Percentiles rank a stretch among this genome's conserved stretches.
phyloP scores from a whole-genome alignment of 441 rosid genomes.

The Jatropha multifida region DNA sequence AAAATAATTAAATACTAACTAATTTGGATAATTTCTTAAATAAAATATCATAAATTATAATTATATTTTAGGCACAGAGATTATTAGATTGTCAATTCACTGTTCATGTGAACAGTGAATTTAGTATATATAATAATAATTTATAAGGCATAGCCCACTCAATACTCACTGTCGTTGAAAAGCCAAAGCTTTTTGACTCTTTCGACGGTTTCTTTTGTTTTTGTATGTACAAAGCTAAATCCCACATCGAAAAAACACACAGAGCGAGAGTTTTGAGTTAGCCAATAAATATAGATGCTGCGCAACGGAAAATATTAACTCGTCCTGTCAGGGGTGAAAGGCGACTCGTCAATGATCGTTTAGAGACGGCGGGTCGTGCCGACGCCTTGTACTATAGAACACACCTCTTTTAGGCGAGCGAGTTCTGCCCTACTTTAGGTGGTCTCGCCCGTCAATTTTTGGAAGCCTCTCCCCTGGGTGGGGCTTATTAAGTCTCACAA shows the following conservation, averaged over 20 bases:
- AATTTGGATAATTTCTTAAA: no score
- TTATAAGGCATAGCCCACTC: no score
- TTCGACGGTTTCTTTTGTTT: no score
- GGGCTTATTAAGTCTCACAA: slow-evolving; percentile 5
- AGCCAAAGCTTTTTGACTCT: no score
- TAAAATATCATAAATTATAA: no score
- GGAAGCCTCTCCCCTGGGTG: slow-evolving; percentile 48
- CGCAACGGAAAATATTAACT: fast-evolving
- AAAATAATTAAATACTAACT: no score
- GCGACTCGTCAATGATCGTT: slow-evolving; percentile 75
- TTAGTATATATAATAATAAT: no score
- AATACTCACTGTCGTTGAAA: no score
- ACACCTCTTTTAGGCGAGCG: slow-evolving; percentile 46
- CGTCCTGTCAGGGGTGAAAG: slow-evolving; percentile 80
- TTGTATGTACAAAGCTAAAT: not conserved
- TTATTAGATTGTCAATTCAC: no score
- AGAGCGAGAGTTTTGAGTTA: not conserved
- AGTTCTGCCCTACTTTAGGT: slow-evolving; percentile 51
- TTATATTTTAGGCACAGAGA: no score
- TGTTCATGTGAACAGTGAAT: no score
- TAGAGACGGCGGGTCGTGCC: slow-evolving; percentile 85
- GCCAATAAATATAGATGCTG: not conserved
- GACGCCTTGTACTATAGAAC: slow-evolving; percentile 58
- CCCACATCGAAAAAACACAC: slow-evolving; percentile 12
- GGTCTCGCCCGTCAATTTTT: slow-evolving; percentile 80